Evolutionary conservation across 306 rosid genomes (phyloP).

Genomic region (Canavalia gladiata): DNA sequence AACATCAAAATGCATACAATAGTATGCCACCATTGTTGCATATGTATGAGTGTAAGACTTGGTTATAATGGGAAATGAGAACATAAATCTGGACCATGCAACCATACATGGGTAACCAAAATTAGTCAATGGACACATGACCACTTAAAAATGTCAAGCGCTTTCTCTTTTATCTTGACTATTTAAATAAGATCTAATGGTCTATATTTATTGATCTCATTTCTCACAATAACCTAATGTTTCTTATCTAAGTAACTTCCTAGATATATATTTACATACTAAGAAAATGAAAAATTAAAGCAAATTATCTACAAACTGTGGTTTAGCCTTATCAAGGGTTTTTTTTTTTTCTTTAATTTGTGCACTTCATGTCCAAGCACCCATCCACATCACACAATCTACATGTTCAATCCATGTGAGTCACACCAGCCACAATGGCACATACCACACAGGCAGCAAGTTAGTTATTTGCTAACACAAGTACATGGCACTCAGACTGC

Average conservation of each 20-base stretch:
- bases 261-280: too few relatives aligned
- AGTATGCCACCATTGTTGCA: neutral
- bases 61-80: too few relatives aligned
- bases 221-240: too few relatives aligned
- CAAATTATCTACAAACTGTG: neutral
- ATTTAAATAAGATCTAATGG: too few relatives aligned
- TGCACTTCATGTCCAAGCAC: neutral
- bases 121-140: too few relatives aligned
- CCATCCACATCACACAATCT: neutral
- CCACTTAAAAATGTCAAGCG: too few relatives aligned
- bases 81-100: too few relatives aligned
- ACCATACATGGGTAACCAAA: too few relatives aligned
- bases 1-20: constrained; percentile 6
- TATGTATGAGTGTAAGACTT: neutral
- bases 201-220: too few relatives aligned
- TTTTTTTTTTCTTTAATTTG: too few relatives aligned
- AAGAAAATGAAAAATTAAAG: neutral
- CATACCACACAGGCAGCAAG: neutral
- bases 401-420: neutral
- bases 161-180: too few relatives aligned
- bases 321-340: neutral
- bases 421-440: neutral
- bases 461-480: neutral
- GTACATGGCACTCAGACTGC: neutral
- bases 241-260: too few relatives aligned